These are phyloP conservation scores for Acacia acuminata DNA, from an alignment of 306 rosid species.

Conservation along the genomic window DNA sequence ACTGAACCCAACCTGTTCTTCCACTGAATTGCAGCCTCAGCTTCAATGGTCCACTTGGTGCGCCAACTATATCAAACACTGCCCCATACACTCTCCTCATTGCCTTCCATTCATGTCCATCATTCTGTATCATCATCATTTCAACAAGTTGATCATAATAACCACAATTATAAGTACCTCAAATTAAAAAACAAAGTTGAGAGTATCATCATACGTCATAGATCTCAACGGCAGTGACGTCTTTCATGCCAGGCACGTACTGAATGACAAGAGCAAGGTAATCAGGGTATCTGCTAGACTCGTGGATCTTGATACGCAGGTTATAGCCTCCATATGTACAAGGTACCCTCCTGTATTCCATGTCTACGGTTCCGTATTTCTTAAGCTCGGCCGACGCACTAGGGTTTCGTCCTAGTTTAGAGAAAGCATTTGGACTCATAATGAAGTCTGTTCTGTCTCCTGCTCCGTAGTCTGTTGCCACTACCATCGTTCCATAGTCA, in stretches of 20 bases:
- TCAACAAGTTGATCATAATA: background rate
- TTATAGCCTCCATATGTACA: background rate
- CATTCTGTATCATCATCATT: background rate
- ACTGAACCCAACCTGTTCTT: background rate
- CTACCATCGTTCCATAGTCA: background rate
- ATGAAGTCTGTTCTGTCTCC: background rate
- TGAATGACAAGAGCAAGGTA: background rate
- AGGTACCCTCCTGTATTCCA: background rate
- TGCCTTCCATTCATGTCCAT: background rate
- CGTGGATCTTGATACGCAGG: background rate
- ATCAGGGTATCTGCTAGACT: background rate
- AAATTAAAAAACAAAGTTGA: no score
- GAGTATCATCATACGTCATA: background rate
- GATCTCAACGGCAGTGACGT: background rate
- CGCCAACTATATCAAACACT: background rate
- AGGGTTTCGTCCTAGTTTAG: background rate
- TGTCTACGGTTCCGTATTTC: background rate
- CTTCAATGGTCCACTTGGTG: background rate
- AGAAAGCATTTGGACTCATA: background rate
- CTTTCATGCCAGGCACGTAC: background rate
- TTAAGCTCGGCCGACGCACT: background rate
- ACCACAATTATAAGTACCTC: no score
- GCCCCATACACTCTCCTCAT: background rate
- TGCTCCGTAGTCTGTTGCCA: background rate
- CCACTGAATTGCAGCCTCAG: background rate